Evolutionary conservation across 352 stramenopile species (phyloP), one percentile per base, ranked within the genome.

Genomic region (Pythium volutum): DNA sequence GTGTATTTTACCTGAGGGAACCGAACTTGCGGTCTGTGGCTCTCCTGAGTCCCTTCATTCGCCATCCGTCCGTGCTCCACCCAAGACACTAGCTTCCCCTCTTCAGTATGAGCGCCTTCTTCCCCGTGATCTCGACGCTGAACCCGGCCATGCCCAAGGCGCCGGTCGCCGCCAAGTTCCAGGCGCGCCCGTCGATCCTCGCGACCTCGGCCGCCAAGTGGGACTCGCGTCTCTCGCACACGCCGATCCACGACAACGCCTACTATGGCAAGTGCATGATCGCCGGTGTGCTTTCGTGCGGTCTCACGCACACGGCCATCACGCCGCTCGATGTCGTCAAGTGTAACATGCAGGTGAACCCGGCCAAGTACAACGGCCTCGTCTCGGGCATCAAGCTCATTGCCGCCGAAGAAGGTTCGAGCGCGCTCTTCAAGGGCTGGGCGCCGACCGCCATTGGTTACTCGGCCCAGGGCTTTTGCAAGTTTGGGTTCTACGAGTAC

Each of bases 261-360:
- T 98, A 97, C 84, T 98, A 98, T 73, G 78, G 77, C 71, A 97
- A 97, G 85, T 98, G 93, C 84, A 97, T 97, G 86, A 81, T 97
- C 46, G 93, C 79, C 51, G 93, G 93, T 67, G 68, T 98, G 46
- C 75, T 98, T 23, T 96, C 91, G 62, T 98, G 93, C 76, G 93
- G 93, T 45, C 73, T 96, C 29, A 98, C 92, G 42, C 92, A 98
- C 87, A 97, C 92, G 54, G 79, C 81, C 53, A 96, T 98, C 70
- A 96, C 87, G 31, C 91, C 93, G 20, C 75, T 98, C 34, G 93
- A 98, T 75, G 86, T 98, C 33, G 92, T 97, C 64, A 98, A 98
- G 81, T 98, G 92, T 77, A 96, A 96, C 85, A 98, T 97, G 88
- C 92, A 98, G 72, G 89, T 96, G 62, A 90, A 91, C 76, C 78